These are phyloP conservation scores for Dryas octopetala DNA, from an alignment of 306 rosid species.

Conservation along the genomic window DNA sequence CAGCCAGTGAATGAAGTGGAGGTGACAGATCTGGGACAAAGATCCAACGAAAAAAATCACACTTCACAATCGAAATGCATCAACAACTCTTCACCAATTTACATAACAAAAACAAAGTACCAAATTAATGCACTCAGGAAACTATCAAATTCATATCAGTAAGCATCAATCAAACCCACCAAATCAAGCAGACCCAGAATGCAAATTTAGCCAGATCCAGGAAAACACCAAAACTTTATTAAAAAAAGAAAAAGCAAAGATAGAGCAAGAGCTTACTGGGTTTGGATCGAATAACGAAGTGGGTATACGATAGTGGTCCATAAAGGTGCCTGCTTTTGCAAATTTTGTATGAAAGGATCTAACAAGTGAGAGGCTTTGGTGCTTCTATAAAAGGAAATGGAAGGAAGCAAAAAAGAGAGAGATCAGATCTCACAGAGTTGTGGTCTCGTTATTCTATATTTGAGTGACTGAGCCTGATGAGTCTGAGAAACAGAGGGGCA, in stretches of 20 bases:
- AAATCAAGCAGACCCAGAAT: conserved; percentile 13
- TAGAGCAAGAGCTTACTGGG: conserved; percentile 26
- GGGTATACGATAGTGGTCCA: not conserved
- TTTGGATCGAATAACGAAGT: conserved; percentile 8
- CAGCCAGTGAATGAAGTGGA: conserved; percentile 7
- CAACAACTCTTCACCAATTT: not conserved
- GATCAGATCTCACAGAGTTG: conserved; percentile 2
- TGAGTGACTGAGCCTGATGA: not conserved
- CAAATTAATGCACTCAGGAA: not conserved
- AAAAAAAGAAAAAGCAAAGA: not conserved
- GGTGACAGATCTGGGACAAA: conserved; percentile 22
- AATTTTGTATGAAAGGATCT: conserved; percentile 1
- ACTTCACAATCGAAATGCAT: not conserved
- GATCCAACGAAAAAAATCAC: conserved; percentile 4
- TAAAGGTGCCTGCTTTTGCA: not conserved
- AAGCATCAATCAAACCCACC: conserved; percentile 22
- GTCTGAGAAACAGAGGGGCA: not conserved
- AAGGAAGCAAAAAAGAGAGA: not conserved
- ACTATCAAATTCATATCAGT: conserved; percentile 14
- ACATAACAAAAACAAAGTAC: not conserved
- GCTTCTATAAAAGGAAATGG: not conserved
- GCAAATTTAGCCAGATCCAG: conserved; percentile 33
- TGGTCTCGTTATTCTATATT: not conserved
- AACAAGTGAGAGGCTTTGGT: not conserved
- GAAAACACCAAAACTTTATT: conserved; percentile 2